Percentiles rank a stretch among this genome's conserved stretches.
Evolutionary conservation across 176 grass and related monocot genomes (phyloP).

Genomic region (Triticum timopheevii): DNA sequence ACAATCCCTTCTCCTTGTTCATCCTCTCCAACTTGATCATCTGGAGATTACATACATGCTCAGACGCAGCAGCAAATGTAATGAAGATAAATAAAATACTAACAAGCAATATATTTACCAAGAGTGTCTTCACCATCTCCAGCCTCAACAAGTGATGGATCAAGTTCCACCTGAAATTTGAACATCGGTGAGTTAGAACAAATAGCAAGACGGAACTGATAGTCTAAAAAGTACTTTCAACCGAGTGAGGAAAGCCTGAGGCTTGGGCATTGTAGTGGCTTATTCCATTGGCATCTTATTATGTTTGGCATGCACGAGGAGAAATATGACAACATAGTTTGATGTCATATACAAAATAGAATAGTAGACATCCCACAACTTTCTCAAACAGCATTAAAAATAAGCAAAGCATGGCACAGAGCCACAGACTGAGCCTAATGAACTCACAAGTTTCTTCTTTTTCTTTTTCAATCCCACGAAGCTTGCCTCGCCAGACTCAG

Average conservation of each 20-base stretch:
- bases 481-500: constrained; percentile 53
- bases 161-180: constrained; percentile 57
- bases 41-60: constrained; percentile 33
- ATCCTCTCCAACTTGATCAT: constrained; percentile 78
- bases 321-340: background rate
- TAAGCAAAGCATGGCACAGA: background rate
- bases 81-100: constrained; percentile 2
- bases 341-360: background rate
- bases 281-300: background rate
- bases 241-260: background rate
- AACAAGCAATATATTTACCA: constrained; percentile 28
- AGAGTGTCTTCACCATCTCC: constrained; percentile 36
- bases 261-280: background rate
- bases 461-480: constrained; percentile 94
- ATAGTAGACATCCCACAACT: background rate
- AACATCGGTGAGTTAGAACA: background rate
- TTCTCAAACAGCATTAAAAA: background rate
- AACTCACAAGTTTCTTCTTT: constrained; percentile 92
- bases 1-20: constrained; percentile 83
- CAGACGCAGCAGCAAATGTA: constrained; percentile 2
- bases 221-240: constrained; percentile 8
- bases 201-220: background rate
- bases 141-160: constrained; percentile 43
- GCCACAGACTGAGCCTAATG: background rate
- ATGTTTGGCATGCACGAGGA: background rate